Evolutionary conservation across 2,329 filamentous ascomycete genomes (phyloP), one percentile per base, ranked within the genome.

Genomic region (Pseudogymnoascus sp.): DNA sequence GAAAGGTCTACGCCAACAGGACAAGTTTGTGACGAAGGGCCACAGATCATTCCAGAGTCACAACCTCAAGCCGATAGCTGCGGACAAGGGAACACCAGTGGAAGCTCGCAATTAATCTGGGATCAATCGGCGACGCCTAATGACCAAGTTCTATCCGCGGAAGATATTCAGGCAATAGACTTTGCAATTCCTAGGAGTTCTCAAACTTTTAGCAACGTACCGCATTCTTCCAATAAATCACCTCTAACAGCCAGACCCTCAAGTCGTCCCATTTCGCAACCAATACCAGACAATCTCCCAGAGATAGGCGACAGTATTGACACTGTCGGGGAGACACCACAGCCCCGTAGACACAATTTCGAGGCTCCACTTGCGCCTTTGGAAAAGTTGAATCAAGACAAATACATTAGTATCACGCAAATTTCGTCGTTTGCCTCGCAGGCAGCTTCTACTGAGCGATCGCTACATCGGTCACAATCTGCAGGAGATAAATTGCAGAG

Each of bases 381-480:
- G 30, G 45, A 30, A 52, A 15, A 52, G 45, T 52, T 30, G 3
- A 30, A 52, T 52, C 45, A 26, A 52, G n/a, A 18, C 23, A 52
- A 13, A 18, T 30, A 52, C 45, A 30, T 52, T 13, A 6, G 26
- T 8, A 10, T 52, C 45, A 30, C 45, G 26, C 45, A 52, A 30
- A 52, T 52, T 30, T 52, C 45, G 19, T 61, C 63, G 2, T 63
- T 64, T 39, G 19, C 61, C 28, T 55, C 60, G 41, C 30, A 45
- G 9, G 21, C n/a, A 39, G 12, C 19, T 28, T n/a, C 34, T 45
- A 41, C 7, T 28, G 28, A 33, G 37, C 48, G 35, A 37, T 45
- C 39, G 26, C 9, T 30, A 26, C 15, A 45, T 58, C 15, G 34
- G 3, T 39, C 35, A 21, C 18, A 39, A 30, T 38, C 26, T 28